Evolutionary conservation across 1,139 yeast genomes (phyloP).

Genomic region (Blastobotrys indianensis): DNA sequence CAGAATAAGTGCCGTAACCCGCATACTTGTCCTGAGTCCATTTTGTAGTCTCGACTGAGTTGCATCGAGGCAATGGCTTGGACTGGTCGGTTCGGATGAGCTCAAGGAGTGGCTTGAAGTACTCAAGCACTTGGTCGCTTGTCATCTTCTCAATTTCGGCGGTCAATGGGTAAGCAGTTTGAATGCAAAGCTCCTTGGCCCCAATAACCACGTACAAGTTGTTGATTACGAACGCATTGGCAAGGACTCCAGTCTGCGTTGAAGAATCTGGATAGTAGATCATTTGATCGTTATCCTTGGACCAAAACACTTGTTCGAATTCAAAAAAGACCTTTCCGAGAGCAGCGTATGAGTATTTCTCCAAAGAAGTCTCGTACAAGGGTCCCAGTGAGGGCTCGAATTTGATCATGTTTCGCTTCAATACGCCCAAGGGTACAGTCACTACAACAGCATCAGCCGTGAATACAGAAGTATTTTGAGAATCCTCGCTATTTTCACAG

Average conservation of each 20-base stretch:
- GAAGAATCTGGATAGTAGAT: conserved; percentile 22
- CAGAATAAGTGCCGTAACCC: conserved; percentile 64
- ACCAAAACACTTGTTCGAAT: conserved; percentile 66
- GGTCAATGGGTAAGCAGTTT: conserved; percentile 24
- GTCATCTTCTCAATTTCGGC: conserved; percentile 23
- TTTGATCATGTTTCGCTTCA: conserved; percentile 29
- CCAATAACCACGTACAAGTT: conserved; percentile 23
- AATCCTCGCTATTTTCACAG: conserved; percentile 61
- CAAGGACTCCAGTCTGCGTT: conserved; percentile 19
- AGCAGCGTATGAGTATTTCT: conserved; percentile 57
- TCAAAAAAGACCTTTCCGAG: conserved; percentile 76
- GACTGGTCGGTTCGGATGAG: conserved; percentile 22
- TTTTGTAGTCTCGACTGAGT: conserved; percentile 47
- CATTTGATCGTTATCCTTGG: conserved; percentile 38
- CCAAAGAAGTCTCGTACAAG: conserved; percentile 41
- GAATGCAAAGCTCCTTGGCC: conserved; percentile 24
- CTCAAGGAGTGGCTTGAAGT: conserved; percentile 23
- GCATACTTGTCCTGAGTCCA: conserved; percentile 72
- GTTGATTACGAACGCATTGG: conserved; percentile 23
- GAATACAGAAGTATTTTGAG: conserved; percentile 45
- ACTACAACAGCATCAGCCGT: conserved; percentile 52
- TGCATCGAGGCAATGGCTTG: conserved; percentile 41
- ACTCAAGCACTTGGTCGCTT: conserved; percentile 20
- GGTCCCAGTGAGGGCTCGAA: conserved; percentile 49
- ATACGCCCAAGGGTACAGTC: conserved; percentile 66